A percentile compares a stretch with the other conserved stretches of the same genome.
Evolutionary conservation across 1,284 basidiomycete species (phyloP).

Genomic region (Pascua guehoae): DNA sequence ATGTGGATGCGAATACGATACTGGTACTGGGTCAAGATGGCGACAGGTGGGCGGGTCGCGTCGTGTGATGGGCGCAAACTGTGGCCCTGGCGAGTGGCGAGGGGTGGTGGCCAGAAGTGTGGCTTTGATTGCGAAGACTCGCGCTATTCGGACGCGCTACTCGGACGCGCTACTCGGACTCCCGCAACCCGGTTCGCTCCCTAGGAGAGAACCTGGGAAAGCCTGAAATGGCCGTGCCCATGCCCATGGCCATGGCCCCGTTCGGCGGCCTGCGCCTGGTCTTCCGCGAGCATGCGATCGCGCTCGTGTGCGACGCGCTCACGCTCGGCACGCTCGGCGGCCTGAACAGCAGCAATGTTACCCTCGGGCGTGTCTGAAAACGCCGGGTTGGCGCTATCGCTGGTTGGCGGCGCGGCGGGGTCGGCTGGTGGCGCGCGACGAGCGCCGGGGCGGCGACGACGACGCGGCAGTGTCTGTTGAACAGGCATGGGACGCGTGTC

Average conservation of each 20-base stretch:
- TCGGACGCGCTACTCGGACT: too few species aligned
- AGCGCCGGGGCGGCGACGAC: slow-evolving; percentile 46
- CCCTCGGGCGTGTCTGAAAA: slow-evolving; percentile 35
- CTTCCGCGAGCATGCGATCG: slow-evolving; percentile 48
- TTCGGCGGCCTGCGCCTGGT: slow-evolving; percentile 30
- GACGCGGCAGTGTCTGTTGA: slow-evolving; percentile 56
- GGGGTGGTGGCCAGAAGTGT: too few species aligned
- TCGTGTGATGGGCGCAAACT: too few species aligned
- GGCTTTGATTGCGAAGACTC: too few species aligned
- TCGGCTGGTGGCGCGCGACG: slow-evolving; percentile 6
- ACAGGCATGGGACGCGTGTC: slow-evolving; percentile 86
- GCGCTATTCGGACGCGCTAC: too few species aligned
- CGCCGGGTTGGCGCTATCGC: slow-evolving; percentile 15
- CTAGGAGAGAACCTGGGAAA: too few species aligned
- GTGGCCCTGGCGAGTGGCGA: too few species aligned
- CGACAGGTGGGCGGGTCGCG: too few species aligned
- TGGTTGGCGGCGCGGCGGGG: slow-evolving; percentile 5
- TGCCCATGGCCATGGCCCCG: neutral
- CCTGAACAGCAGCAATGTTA: slow-evolving; percentile 38
- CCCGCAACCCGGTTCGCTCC: too few species aligned
- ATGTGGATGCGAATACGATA: too few species aligned
- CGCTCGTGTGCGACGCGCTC: slow-evolving; percentile 27
- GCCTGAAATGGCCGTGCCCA: too few species aligned
- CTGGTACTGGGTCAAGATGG: too few species aligned
- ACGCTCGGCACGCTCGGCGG: slow-evolving; percentile 27